Base-by-base conservation (phyloP, 495 filamentous ascomycete species). In the Glonium stellatum region DNA sequence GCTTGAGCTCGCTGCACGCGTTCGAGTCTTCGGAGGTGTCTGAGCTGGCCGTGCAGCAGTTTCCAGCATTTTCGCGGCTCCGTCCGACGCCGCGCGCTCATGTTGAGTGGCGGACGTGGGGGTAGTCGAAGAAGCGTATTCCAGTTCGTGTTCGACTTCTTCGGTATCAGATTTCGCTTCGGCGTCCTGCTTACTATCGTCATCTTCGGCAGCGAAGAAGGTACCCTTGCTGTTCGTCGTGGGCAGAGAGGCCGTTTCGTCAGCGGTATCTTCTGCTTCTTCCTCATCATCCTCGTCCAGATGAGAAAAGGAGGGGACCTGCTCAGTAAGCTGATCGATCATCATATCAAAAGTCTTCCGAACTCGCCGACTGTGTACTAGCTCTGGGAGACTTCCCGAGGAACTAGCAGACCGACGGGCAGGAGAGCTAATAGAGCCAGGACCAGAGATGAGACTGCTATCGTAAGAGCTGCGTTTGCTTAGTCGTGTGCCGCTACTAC, bases 391-490 rank as follows among this genome's bases (percentile, higher is more conserved):
- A 57, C 80, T 82, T 34, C 71, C 74, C n/a, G 78, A 73, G 0
- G 82, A 85, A 23, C 78, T 75, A 0, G 78, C 77, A 10, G 80
- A 84, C 60, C 80, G 80, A 35, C 79, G 79, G 19, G 75, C 73
- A 54, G 79, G 75, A 8, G 78, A 79, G 71, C 54, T 78, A 70
- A 54, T 51, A 6, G 65, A 68, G 13, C 36, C 54, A 23, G 48
- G 54, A n/a, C 58, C 61, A 13, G 77, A 80, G 57, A 78, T 65
- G 47, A 80, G 76, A 37, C 82, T 71, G 65, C 80, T 83, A 61
- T 82, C 81, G 54, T 82, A 77, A 27, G 80, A 83, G 64, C 78
- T 80, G 61, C 76, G 79, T 55, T 82, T 83, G 75, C 80, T 84
- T 49, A 81, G 79, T 5, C 76, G 80, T 4, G 80, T 79, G 55